Evolutionary conservation across 257 asterid species (phyloP).

Genomic region (Coffea eugenioides): DNA sequence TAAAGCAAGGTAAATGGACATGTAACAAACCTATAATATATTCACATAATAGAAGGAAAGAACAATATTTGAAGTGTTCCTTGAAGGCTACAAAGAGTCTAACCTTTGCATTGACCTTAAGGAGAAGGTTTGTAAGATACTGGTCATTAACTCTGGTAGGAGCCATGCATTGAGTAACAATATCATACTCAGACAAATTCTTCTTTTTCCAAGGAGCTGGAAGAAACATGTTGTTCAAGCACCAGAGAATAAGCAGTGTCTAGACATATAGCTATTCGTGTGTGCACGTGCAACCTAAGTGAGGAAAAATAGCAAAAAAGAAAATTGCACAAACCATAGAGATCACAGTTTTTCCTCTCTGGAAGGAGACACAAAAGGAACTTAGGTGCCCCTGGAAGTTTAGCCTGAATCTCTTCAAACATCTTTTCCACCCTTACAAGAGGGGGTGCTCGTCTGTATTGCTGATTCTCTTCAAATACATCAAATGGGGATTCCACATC

Average conservation of each 20-base stretch:
- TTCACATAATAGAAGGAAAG: not conserved
- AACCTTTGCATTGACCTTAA: constrained; percentile 91
- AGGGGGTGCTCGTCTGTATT: constrained; percentile 66
- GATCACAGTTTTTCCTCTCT: constrained; percentile 71
- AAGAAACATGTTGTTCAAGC: not conserved
- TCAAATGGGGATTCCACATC: constrained; percentile 61
- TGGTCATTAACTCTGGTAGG: constrained; percentile 73
- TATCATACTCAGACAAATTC: constrained; percentile 70
- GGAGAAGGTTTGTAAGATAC: constrained; percentile 69
- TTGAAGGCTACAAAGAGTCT: constrained; percentile 7
- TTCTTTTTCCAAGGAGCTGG: constrained; percentile 93
- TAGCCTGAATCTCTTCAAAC: constrained; percentile 62
- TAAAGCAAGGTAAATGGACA: not conserved
- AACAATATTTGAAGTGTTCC: not conserved
- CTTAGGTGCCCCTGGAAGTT: constrained; percentile 71
- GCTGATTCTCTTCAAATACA: constrained; percentile 61
- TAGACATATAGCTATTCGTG: not conserved
- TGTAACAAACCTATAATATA: not conserved
- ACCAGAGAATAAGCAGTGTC: not conserved
- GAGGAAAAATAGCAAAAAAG: not conserved
- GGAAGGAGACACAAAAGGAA: constrained; percentile 84
- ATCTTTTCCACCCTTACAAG: constrained; percentile 74
- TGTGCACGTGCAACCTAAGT: not conserved
- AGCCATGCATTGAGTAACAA: constrained; percentile 81
- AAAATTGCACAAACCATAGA: constrained; percentile 58